A percentile compares a stretch with the other conserved stretches of the same genome.
phyloP scores from a whole-genome alignment of 78 protist genomes.

The Dictyostelium capitatum region DNA sequence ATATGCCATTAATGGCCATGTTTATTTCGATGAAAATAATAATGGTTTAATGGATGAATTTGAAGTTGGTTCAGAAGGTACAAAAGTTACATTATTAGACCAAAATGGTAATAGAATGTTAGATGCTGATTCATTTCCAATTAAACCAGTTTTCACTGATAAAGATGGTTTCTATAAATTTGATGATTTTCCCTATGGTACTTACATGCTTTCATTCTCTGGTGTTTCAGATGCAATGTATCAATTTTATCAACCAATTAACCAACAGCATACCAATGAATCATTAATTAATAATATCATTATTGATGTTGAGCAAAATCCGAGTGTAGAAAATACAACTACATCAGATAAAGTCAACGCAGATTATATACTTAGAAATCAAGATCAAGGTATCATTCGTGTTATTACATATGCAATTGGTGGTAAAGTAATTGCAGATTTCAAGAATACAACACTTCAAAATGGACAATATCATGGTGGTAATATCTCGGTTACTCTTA shows the following conservation, averaged over 20 bases:
- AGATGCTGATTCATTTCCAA: neutral
- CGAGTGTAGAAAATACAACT: neutral
- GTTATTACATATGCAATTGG: slow-evolving; percentile 26
- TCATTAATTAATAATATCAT: neutral
- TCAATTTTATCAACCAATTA: neutral
- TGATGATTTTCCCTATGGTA: slow-evolving; percentile 27
- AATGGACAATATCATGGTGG: neutral
- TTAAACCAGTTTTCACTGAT: neutral
- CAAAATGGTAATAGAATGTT: slow-evolving; percentile 10
- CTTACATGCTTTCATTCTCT: neutral
- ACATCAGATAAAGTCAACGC: neutral
- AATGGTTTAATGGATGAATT: slow-evolving; percentile 33
- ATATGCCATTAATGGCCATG: slow-evolving; percentile 26
- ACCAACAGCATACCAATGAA: neutral
- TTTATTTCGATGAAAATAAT: slow-evolving; percentile 8
- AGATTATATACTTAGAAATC: slow-evolving; percentile 1
- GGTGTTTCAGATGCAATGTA: slow-evolving; percentile 15
- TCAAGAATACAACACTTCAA: neutral
- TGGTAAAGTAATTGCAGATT: slow-evolving; percentile 7
- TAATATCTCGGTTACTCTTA: neutral
- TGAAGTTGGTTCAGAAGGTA: neutral
- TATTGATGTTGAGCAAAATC: neutral
- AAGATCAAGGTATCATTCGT: slow-evolving; percentile 18
- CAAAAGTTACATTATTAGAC: neutral
- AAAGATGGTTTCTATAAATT: slow-evolving; percentile 25